Evolutionary conservation across 768 basidiomycete species (phyloP), one percentile per base, ranked within the genome.

Genomic region (Filobasidium wieringae): DNA sequence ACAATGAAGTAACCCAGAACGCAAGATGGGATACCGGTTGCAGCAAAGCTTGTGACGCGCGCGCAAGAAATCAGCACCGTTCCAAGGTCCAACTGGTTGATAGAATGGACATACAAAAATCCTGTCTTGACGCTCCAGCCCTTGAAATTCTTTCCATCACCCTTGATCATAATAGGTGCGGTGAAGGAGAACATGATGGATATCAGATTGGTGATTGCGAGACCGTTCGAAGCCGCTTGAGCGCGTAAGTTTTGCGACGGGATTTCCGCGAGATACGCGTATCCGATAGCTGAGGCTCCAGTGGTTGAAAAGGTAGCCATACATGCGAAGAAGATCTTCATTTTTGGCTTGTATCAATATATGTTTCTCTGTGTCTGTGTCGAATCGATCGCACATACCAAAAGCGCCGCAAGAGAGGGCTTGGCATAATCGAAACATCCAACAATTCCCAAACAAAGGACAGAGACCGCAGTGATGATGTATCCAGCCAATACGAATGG

Each of bases 81-180:
- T n/a, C n/a, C n/a, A n/a, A n/a, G n/a, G n/a, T n/a, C n/a, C n/a
- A n/a, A n/a, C n/a, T n/a, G n/a, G n/a, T n/a, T n/a, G n/a, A n/a
- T n/a, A n/a, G n/a, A n/a, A n/a, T n/a, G n/a, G n/a, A n/a, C 60
- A 54, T 63, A 68, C 61, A 68, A 66, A 55, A 66, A 68, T 33
- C 52, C 53, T 7, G 67, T 66, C 51, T 68, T 68, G 19, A 62
- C 24, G 26, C 59, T 56, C 57, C 58, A 37, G 19, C 36, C 36
- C 19, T 37, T 37, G 36, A 37, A 37, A 11, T 11, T 11, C 11
- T 19, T 19, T 19, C 36, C 36, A 27, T 31, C 32, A 37, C 52
- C 58, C 19, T 60, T 60, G 26, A 60, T 53, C 63, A 64, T 64
- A 53, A 62, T 51, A 1, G 60, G 53, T 2, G 41, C 43, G 29